Conservation (phyloP, 257 asterid species). For the Capsicum pubescens region DNA sequence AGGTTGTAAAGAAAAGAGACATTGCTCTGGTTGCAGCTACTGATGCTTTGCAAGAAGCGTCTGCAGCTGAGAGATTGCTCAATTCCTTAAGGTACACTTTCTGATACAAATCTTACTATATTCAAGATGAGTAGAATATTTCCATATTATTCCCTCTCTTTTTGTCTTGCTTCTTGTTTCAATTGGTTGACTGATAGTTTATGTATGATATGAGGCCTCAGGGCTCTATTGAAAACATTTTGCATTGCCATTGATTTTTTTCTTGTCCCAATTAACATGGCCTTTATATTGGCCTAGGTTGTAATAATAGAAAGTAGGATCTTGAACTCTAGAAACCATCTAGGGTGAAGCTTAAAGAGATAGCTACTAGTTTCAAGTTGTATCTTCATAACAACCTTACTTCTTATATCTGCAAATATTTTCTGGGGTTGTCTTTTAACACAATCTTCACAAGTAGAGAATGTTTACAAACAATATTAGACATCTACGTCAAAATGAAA, state of each 20-base stretch:
- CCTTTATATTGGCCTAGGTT: not conserved
- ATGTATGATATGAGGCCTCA: not conserved
- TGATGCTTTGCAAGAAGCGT: slow-evolving; percentile 81
- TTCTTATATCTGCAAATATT: not conserved
- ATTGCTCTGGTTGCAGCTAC: slow-evolving; percentile 65
- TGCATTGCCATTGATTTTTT: not conserved
- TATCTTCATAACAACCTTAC: not conserved
- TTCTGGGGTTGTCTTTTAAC: not conserved
- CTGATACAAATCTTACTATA: not conserved
- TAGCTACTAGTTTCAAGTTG: not conserved
- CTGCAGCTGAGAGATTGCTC: slow-evolving; percentile 78
- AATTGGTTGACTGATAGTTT: not conserved
- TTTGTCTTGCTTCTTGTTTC: not conserved
- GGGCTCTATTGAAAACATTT: not conserved
- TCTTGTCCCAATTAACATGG: not conserved
- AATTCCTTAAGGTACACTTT: slow-evolving; percentile 66
- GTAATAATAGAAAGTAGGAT: not conserved
- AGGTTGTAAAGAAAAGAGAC: slow-evolving; percentile 66
- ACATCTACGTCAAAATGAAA: not conserved
- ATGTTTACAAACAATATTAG: not conserved
- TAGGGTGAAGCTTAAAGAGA: not conserved
- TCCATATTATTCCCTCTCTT: not conserved
- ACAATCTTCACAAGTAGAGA: not conserved
- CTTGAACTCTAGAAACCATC: not conserved
- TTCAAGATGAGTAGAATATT: slow-evolving; percentile 16